Percentiles rank a stretch among this genome's conserved stretches.
Evolutionary conservation across 768 basidiomycete genomes (phyloP).

Genomic region (Daedaleopsis nitida): DNA sequence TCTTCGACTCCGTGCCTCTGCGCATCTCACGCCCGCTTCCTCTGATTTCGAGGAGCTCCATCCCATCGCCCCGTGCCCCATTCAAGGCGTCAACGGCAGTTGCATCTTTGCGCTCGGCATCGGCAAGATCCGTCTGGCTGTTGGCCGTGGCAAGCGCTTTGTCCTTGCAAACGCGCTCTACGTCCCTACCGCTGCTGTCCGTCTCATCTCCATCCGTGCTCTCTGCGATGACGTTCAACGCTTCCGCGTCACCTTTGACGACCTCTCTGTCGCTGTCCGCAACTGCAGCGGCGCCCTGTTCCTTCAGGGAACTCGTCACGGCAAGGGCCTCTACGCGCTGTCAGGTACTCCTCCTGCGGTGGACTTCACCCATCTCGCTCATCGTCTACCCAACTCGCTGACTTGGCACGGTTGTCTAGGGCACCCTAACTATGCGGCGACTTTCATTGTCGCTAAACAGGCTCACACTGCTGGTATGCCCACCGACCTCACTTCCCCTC

Average conservation of each 20-base stretch:
- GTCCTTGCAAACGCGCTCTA: background rate
- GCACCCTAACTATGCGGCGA: slow-evolving; percentile 24
- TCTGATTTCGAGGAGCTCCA: background rate
- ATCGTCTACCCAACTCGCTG: slow-evolving; percentile 7
- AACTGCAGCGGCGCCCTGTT: slow-evolving; percentile 1
- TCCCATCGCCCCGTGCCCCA: background rate
- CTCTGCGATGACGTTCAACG: slow-evolving; percentile 7
- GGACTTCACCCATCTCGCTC: slow-evolving; percentile 3
- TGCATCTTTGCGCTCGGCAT: background rate
- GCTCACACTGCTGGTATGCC: slow-evolving; percentile 26
- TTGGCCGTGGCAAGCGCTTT: background rate
- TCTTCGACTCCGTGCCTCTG: slow-evolving; percentile 9
- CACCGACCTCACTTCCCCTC: slow-evolving; percentile 21
- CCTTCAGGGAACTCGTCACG: background rate
- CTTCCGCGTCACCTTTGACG: slow-evolving; percentile 1
- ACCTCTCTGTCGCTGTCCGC: background rate
- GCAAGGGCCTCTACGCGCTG: slow-evolving; percentile 2
- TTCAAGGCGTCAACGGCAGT: slow-evolving; percentile 2
- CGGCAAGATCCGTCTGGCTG: background rate
- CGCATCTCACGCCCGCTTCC: background rate
- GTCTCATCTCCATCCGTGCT: slow-evolving; percentile 11
- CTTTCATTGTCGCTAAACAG: slow-evolving; percentile 18
- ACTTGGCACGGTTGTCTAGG: slow-evolving; percentile 31
- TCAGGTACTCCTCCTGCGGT: background rate
- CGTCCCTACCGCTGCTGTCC: slow-evolving; percentile 9